Evolutionary conservation across 352 stramenopile genomes (phyloP), one percentile per base, ranked within the genome.

Genomic region (Aphanomyces cochlioides): DNA sequence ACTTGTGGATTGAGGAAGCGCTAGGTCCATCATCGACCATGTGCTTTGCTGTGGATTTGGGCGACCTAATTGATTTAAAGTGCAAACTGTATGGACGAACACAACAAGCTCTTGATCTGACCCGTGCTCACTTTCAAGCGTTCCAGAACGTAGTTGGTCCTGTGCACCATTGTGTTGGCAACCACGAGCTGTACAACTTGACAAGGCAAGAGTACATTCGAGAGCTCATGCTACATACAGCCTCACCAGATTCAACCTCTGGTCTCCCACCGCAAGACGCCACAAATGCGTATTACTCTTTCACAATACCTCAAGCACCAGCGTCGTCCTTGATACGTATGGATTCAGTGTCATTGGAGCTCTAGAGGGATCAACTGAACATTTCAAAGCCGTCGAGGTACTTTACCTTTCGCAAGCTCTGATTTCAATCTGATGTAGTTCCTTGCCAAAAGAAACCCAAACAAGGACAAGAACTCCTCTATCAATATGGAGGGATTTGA

Each of bases 131-230:
- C 8, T 91, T 79, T 66, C 70, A 15, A 5, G 68, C 72, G 1
- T 88, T 93, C 41, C 65, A 83, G 75, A 48, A 73, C 8, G 38
- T 47, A 1, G 69, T 92, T 19, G 82, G 80, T 7, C 75, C 75
- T 39, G 79, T 95, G 66, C 83, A 92, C 73, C 87, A 95, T 72
- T 68, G 92, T 37, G 65, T 93, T 64, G 87, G 87, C 56, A 95
- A 95, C 75, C 87, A 95, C 77, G 87, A 95, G 63, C 81, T 95
- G 43, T 92, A 92, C 78, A 93, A 93, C 64, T 85, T 95, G 56
- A 69, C 80, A 5, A 77, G 76, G 10, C 53, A 63, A 0, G 68
- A 77, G 28, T 86, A 90, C 58, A 68, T 79, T 21, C 68, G 75
- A 15, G 72, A 88, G 69, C 71, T 91, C 17, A 56, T 87, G 8